Base-by-base conservation (phyloP, 1,284 basidiomycete species). In the Trametes polyzona region DNA sequence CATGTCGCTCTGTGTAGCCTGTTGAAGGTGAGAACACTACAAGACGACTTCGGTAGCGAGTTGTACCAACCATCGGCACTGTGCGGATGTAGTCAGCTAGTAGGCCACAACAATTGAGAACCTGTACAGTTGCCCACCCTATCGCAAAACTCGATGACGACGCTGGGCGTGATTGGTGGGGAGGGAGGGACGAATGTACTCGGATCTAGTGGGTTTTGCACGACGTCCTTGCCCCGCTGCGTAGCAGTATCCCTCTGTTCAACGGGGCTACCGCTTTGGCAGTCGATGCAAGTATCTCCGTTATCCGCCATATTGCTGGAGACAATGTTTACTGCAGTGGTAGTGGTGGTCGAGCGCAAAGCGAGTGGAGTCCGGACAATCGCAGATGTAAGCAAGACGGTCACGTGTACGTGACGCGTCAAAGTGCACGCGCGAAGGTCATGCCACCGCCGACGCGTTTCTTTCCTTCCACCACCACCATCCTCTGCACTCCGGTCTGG, bases 1-100 rank as follows among this genome's bases (percentile, higher is more conserved):
- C 94, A 96, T 12, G 84, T 85, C 33, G 94, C 93, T 67, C 94
- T 82, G 63, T 93, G 92, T 24, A 92, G 77, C 92, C 92, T 92
- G 42, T 32, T 10, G 5, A 37, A 35, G 3, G 35, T 47, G n/a
- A 43, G 65, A 44, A 57, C 36, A 62, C 52, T 61, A 58, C 2
- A 21, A 4, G 26, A 27, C 11, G 9, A 27, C 17, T 5, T 40
- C 40, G 27, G 35, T 9, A 11, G 23, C 19, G 35, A 40, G 29
- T 11, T 23, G 23, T 16, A 49, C 79, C 66, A 69, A 89, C 88
- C 88, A 91, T 69, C 88, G 86, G 69, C 88, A 92, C 88, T 90
- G 64, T 24, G 43, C 47, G 47, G 29, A 29, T 26, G 6, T 36
- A 17, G 21, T 41, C 3, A 55, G 43, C n/a, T 26, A 7, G 27